A percentile compares a stretch with the other conserved stretches of the same genome.
Conservation (phyloP, 2,329 filamentous ascomycete species). For the Gnomoniopsis smithogilvyi region DNA sequence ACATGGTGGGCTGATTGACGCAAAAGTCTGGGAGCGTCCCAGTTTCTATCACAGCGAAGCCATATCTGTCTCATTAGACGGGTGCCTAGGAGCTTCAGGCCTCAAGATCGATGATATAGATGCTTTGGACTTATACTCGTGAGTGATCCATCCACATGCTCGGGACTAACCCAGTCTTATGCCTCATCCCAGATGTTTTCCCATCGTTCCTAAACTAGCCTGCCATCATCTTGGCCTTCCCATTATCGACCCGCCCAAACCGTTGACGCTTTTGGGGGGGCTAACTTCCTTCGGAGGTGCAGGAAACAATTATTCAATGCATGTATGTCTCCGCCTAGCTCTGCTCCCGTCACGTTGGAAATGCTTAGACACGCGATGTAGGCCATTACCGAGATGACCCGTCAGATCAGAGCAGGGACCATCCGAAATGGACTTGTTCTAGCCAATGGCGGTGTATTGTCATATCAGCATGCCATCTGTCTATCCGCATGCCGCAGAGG, state of each 20-base stretch:
- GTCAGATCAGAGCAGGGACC: constrained; percentile 45
- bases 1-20: background rate
- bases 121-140: constrained; percentile 63
- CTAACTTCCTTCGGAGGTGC: constrained; percentile 68
- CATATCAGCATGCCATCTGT: constrained; percentile 61
- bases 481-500: constrained; percentile 44
- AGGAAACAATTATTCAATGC: constrained; percentile 70
- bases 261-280: constrained; percentile 61
- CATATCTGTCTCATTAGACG: constrained; percentile 55
- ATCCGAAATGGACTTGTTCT: constrained; percentile 54
- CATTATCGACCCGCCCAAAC: constrained; percentile 40
- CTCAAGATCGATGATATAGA: constrained; percentile 52
- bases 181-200: constrained; percentile 54
- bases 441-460: constrained; percentile 64
- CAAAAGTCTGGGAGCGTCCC: constrained; percentile 58
- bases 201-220: constrained; percentile 66
- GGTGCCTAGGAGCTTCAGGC: constrained; percentile 44
- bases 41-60: constrained; percentile 56
- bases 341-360: background rate
- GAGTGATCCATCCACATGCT: constrained; percentile 16
- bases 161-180: background rate
- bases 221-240: constrained; percentile 56
- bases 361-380: constrained; percentile 13
- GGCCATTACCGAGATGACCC: constrained; percentile 53
- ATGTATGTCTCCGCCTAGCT: constrained; percentile 38